Evolutionary conservation across 345 rosid genomes (phyloP), one percentile per base, ranked within the genome.

Genomic region (Diplotaxis tenuifolia): DNA sequence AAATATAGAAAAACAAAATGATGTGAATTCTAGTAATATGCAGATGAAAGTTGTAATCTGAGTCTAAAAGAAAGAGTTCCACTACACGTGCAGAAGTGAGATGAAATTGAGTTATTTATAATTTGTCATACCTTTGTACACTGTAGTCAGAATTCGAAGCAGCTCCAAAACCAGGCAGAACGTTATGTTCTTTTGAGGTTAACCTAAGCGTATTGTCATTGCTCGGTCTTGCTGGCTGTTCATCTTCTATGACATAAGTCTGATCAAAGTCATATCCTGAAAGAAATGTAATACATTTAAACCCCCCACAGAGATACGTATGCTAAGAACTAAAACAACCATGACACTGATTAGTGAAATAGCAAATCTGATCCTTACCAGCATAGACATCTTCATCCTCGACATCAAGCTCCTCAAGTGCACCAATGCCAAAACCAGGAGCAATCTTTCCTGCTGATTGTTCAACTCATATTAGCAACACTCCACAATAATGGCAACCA

Each of bases 371-470:
- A n/a, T 58, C 45, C 60, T 59, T 75, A 74, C 75, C 82, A 61
- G 82, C 78, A 81, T 90, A 92, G 50, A 95, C 84, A 83, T 95
- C 99, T 83, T 92, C 99, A 81, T 95, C 99, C 89, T 95, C 99
- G 27, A 75, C 90, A 84, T 87, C 96, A 80, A 83, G 93, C 73
- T 92, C 99, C 81, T 92, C 99, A 42, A 95, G 94, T 54, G 99
- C 99, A 27, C 99, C 99, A 84, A 95, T 92, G 75, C 99, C 99
- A 84, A 95, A 92, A 63, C 99, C 99, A 45, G 96, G 90, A 77
- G 91, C 94, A 78, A 82, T 80, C 79, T 89, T 90, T 85, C 96
- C 90, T 77, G 80, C 80, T 95, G 96, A 84, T 85, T 79, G 60
- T 76, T 70, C 67, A 73, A 75, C 62, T 53, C 68, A 62, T 79